Conservation (phyloP, 805 yeast genomes). For the Cyberlindnera americana region DNA sequence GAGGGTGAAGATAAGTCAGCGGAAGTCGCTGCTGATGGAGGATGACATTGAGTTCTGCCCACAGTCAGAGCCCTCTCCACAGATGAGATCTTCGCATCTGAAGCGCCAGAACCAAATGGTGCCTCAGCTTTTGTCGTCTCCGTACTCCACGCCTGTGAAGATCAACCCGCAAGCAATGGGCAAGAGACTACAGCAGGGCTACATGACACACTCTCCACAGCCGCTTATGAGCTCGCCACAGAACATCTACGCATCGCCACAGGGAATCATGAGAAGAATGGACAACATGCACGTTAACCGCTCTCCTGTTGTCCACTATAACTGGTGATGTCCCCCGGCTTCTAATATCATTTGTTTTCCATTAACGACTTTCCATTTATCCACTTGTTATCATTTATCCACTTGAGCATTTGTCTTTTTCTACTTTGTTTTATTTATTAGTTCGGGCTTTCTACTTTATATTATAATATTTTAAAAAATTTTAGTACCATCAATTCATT, state of each 20-base stretch:
- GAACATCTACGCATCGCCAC: constrained; percentile 17
- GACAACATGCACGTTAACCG: constrained; percentile 8
- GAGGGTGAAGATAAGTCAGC: constrained; percentile 51
- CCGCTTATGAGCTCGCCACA: constrained; percentile 17
- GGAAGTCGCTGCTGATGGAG: constrained; percentile 66
- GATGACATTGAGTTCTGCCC: constrained; percentile 75
- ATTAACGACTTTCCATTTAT: neutral
- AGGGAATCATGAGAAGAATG: constrained; percentile 20
- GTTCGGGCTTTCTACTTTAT: neutral
- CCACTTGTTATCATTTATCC: neutral
- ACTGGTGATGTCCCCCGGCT: constrained; percentile 2
- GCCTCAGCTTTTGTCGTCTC: constrained; percentile 15
- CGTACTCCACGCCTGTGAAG: constrained; percentile 25
- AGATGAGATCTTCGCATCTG: constrained; percentile 5
- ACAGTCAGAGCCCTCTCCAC: constrained; percentile 18
- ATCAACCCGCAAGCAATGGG: constrained; percentile 9
- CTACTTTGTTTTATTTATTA: too few relatives aligned
- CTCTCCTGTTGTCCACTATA: constrained; percentile 1
- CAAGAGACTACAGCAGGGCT: constrained; percentile 12
- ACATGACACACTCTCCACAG: constrained; percentile 14
- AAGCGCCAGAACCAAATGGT: constrained; percentile 2
- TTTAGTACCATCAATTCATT: too few relatives aligned
- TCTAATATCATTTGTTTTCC: neutral
- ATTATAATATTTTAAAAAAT: too few relatives aligned
- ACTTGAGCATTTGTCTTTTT: too few relatives aligned